Percentiles rank a stretch among this genome's conserved stretches.
Evolutionary conservation across 495 filamentous ascomycete species (phyloP).

Genomic region (Melanomma pulvis-pyrius): DNA sequence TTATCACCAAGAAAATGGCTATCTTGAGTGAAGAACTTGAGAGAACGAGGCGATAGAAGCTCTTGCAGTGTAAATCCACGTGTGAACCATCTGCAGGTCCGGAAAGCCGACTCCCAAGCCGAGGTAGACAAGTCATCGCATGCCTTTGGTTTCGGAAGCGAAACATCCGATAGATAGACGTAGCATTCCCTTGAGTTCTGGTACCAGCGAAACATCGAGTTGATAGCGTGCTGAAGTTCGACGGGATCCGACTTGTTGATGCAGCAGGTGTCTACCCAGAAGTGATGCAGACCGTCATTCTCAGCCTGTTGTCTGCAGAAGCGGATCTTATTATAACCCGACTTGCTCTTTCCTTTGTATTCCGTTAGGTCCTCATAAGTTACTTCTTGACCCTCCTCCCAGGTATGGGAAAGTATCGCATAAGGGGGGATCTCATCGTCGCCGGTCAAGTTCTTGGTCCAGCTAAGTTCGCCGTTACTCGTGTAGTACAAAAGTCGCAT

Average conservation of each 20-base stretch:
- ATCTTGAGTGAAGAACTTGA: slow-evolving; percentile 17
- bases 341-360: slow-evolving; percentile 37
- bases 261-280: too few species aligned
- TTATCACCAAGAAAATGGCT: slow-evolving; percentile 16
- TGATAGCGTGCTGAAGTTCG: slow-evolving; percentile 7
- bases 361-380: slow-evolving; percentile 34
- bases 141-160: not conserved
- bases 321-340: slow-evolving; percentile 28
- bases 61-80: too few species aligned
- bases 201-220: slow-evolving; percentile 10
- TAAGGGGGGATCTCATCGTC: slow-evolving; percentile 10
- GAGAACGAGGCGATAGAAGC: not conserved
- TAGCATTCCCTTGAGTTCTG: not conserved
- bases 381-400: slow-evolving; percentile 43
- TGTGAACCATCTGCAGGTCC: slow-evolving; percentile 10
- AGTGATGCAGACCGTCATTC: slow-evolving; percentile 5
- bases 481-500: slow-evolving; percentile 1
- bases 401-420: slow-evolving; percentile 22
- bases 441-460: slow-evolving; percentile 3
- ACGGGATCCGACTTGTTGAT: slow-evolving; percentile 1
- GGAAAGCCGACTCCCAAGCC: slow-evolving; percentile 2
- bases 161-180: not conserved
- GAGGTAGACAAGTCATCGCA: not conserved
- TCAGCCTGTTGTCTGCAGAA: slow-evolving; percentile 11
- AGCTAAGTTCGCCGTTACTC: slow-evolving; percentile 5